Base-by-base conservation (phyloP, 257 asterid genomes). In the Solanum corneliomulleri region DNA sequence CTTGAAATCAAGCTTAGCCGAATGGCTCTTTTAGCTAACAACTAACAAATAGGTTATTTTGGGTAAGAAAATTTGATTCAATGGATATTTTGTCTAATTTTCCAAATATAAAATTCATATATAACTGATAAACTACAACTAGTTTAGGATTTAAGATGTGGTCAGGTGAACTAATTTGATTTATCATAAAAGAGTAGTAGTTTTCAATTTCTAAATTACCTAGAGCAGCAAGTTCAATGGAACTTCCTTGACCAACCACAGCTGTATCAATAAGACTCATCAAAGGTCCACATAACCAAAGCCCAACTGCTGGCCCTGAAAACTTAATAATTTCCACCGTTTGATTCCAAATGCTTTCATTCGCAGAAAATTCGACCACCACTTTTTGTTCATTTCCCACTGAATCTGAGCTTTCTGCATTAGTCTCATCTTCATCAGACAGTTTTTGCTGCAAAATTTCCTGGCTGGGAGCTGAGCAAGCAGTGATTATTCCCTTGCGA, bases 241-340 rank as follows among this genome's bases (percentile, higher is more conserved):
- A 95, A 90, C 98, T 96, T 71, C 95, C 94, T 90, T 96, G 99
- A 33, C 98, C 99, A 90, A 96, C 90, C 86, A 96, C 97, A 49
- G 95, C 98, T 37, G 99, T 96, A 86, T 95, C 99, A 75, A 96
- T 96, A 71, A 96, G 94, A 92, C 99, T 95, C 99, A 95, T 95
- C 82, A 96, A 89, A 58, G 98, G 99, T 35, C 97, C 98, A 86
- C 96, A 95, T 85, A 95, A 84, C 99, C 99, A 97, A 20, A 97
- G 91, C 78, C 99, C 99, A 6, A 92, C 98, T 2, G 98, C 98
- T 4, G 99, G 99, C 18, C 98, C 99, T n/a, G 99, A 97, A 88
- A 97, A 97, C 92, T 94, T 97, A 29, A 90, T 94, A 45, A 94
- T 97, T 70, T 97, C 99, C 82, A 90, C 87, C 90, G 94, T 92